Base-by-base conservation (phyloP, 441 rosid genomes). In the Croton laevigatus region DNA sequence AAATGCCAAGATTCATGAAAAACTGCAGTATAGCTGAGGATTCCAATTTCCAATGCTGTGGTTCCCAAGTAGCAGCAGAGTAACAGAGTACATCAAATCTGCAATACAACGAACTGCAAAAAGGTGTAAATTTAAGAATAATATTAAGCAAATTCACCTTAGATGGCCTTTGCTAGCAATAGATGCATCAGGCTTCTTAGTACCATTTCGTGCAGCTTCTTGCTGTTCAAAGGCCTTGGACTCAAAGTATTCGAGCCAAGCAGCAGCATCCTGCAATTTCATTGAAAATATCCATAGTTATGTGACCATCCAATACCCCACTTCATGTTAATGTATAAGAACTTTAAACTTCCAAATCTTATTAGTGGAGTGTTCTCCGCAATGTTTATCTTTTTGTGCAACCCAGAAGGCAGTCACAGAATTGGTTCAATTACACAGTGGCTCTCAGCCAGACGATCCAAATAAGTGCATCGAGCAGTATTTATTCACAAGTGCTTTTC, bases 101-200 rank as follows among this genome's bases (percentile, higher is more conserved):
- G 59, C 22, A 52, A 45, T 42, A 34, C 48, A 38, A 66, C 58
- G 51, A 76, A 66, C 58, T 60, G 49, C 58, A 73, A 58, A 42
- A 54, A 57, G 59, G 36, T 52, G 44, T 64, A 71, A 38, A 49
- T 55, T 11, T 19, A 63, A 52, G 55, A 59, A 58, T 27, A 55
- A 61, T 67, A 53, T 36, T 54, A 71, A 46, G 58, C 73, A 78
- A 82, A 75, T 74, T 80, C 84, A 89, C 90, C 91, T 87, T 58
- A 86, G 85, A 66, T 89, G 94, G 64, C 91, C 94, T 82, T 87
- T 89, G 80, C 91, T 87, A 66, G 94, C 87, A 72, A 89, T 89
- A 14, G 87, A 80, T 57, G 85, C 87, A 80, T 89, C 91, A 19
- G 85, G 89, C 79, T 89, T 89, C 62, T 80, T 86, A 69, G 87